phyloP scores from a whole-genome alignment of 129 eudicot species.

The Calendula officinalis region DNA sequence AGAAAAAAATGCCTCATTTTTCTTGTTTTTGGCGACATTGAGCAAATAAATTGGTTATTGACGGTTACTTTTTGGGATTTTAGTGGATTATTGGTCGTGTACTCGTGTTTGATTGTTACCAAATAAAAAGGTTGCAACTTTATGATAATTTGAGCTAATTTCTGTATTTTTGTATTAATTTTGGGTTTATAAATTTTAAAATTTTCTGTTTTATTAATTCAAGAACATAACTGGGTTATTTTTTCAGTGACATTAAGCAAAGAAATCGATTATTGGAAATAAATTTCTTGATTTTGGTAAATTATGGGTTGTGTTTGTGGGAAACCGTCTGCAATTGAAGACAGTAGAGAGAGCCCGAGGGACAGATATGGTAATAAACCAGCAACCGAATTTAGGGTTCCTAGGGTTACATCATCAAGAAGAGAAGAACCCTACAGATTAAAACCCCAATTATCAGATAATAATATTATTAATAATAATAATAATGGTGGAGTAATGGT shows the following conservation, averaged over 20 bases:
- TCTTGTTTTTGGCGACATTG: background rate
- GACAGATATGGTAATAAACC: constrained; percentile 61
- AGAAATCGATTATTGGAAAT: constrained; percentile 37
- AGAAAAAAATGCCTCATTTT: background rate
- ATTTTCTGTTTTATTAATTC: background rate
- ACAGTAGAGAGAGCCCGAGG: constrained; percentile 65
- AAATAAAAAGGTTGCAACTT: background rate
- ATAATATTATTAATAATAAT: constrained; percentile 24
- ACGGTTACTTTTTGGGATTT: background rate
- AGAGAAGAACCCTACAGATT: constrained; percentile 57
- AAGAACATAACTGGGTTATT: constrained; percentile 18
- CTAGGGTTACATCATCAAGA: constrained; percentile 56
- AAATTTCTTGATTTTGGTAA: constrained; percentile 26
- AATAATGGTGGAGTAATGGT: constrained; percentile 58
- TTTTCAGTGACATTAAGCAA: constrained; percentile 19
- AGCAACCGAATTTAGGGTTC: constrained; percentile 40
- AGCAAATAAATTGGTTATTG: background rate
- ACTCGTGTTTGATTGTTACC: background rate
- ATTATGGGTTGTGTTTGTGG: constrained; percentile 83
- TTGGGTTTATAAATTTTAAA: background rate
- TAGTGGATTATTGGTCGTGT: background rate
- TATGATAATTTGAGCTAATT: background rate
- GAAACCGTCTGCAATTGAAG: constrained; percentile 73
- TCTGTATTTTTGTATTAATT: background rate
- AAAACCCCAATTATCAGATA: constrained; percentile 47